Percentiles rank a stretch among this genome's conserved stretches.
phyloP scores from a whole-genome alignment of 2,329 filamentous ascomycete species.

The Colletotrichum sp. region DNA sequence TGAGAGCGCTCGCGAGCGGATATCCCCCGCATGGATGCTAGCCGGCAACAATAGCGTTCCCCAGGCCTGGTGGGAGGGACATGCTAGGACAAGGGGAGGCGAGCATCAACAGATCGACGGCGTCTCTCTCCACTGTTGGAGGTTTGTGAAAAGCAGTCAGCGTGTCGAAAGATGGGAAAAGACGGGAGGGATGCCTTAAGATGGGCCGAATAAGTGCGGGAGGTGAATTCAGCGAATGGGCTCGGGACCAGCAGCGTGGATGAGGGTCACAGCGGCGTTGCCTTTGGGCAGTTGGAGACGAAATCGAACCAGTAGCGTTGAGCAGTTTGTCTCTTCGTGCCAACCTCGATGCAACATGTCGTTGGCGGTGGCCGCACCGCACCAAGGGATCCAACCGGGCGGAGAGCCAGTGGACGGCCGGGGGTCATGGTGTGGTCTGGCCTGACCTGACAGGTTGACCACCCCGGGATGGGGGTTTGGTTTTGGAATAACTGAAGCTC shows the following conservation, averaged over 20 bases:
- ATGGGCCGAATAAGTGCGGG: constrained; percentile 8
- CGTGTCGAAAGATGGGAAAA: background rate
- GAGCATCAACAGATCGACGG: constrained; percentile 8
- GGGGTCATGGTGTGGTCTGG: background rate
- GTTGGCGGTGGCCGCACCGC: constrained; percentile 5
- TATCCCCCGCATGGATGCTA: constrained; percentile 19
- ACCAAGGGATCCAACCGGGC: constrained; percentile 18
- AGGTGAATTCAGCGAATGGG: background rate
- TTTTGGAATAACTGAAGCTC: background rate
- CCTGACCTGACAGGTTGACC: background rate
- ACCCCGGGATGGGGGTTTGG: background rate
- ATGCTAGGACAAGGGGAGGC: background rate
- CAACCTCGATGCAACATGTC: constrained; percentile 12
- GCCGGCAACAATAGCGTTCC: background rate
- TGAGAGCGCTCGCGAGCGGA: constrained; percentile 9
- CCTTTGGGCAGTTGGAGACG: background rate
- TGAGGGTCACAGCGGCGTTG: background rate
- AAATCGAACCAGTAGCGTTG: constrained; percentile 2
- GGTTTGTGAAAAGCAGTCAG: background rate
- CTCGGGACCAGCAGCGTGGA: constrained; percentile 15
- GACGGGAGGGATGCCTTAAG: constrained; percentile 5
- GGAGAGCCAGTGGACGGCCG: background rate
- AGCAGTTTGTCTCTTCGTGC: background rate
- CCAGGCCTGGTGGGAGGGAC: constrained; percentile 5
- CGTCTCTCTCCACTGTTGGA: background rate